These are phyloP conservation scores for Mycena galericulata DNA, from an alignment of 768 basidiomycete genomes.

Conservation along the genomic window DNA sequence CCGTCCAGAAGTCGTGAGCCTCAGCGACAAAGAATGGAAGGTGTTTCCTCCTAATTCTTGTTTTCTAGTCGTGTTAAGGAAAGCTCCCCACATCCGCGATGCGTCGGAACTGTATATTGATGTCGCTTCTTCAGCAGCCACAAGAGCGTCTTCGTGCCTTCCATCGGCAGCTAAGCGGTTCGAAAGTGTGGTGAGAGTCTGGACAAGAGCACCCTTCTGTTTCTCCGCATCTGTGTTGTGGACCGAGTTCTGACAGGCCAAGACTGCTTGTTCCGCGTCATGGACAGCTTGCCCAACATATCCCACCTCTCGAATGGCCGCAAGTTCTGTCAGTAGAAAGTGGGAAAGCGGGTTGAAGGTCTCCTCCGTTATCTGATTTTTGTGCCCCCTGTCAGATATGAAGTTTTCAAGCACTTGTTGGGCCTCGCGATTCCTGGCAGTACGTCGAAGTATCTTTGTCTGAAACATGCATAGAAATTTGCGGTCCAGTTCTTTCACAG, in stretches of 20 bases:
- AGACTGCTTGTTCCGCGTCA: not conserved
- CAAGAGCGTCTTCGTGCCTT: not conserved
- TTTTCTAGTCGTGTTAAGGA: not conserved
- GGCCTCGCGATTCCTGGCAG: not conserved
- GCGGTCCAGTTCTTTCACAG: not conserved
- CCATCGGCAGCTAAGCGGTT: conserved; percentile 8
- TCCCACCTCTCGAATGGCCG: not conserved
- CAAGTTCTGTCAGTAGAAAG: not conserved
- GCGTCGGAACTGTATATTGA: too few species aligned
- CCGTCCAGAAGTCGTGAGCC: not conserved
- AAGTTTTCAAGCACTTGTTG: not conserved
- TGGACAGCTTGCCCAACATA: not conserved
- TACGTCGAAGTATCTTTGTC: not conserved
- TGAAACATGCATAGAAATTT: not conserved
- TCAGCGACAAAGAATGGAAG: not conserved
- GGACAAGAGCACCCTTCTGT: not conserved
- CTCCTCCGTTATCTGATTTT: too few species aligned
- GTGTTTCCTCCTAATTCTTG: not conserved
- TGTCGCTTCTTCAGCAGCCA: not conserved
- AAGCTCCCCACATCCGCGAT: not conserved
- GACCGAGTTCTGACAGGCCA: not conserved
- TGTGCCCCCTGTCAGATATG: too few species aligned
- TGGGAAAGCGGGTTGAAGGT: not conserved
- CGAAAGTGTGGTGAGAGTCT: not conserved
- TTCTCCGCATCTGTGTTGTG: not conserved